These are phyloP conservation scores for Blastomyces gilchristii DNA, from an alignment of 2,329 filamentous ascomycete species.

Conservation along the genomic window DNA sequence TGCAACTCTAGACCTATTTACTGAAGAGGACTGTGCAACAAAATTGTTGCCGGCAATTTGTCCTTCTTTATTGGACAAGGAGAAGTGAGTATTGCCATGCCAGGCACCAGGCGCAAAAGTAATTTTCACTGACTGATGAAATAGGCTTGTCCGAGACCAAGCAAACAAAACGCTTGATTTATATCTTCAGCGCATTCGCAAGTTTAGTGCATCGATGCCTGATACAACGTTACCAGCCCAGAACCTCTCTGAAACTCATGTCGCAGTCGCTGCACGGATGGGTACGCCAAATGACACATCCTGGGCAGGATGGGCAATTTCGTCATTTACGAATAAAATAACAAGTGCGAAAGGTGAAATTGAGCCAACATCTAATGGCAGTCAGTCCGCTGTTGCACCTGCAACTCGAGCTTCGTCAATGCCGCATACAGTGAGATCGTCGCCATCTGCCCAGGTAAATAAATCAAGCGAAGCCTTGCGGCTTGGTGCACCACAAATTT, in stretches of 20 bases:
- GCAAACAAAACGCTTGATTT: constrained; percentile 79
- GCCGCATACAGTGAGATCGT: constrained; percentile 32
- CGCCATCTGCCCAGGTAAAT: constrained; percentile 21
- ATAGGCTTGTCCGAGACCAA: constrained; percentile 69
- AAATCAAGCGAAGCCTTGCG: constrained; percentile 20
- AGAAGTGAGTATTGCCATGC: constrained; percentile 48
- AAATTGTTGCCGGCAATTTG: constrained; percentile 78
- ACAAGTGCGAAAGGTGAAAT: constrained; percentile 80
- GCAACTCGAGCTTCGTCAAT: constrained; percentile 39
- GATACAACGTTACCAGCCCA: constrained; percentile 59
- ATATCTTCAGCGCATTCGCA: constrained; percentile 73
- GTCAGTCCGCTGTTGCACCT: constrained; percentile 35
- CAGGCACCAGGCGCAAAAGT: background rate
- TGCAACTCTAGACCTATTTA: constrained; percentile 77
- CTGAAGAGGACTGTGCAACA: constrained; percentile 75
- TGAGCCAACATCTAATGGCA: constrained; percentile 41
- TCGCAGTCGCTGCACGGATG: constrained; percentile 55
- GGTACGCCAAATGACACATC: constrained; percentile 61
- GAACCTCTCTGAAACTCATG: constrained; percentile 27
- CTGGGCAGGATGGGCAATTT: constrained; percentile 97
- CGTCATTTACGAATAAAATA: constrained; percentile 93
- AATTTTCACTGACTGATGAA: background rate
- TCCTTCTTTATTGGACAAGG: constrained; percentile 81
- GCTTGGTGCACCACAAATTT: constrained; percentile 23
- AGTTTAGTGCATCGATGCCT: constrained; percentile 65